Evolutionary conservation across 73 alveolate genomes (phyloP).

Genomic region (Stentor roeselii): DNA sequence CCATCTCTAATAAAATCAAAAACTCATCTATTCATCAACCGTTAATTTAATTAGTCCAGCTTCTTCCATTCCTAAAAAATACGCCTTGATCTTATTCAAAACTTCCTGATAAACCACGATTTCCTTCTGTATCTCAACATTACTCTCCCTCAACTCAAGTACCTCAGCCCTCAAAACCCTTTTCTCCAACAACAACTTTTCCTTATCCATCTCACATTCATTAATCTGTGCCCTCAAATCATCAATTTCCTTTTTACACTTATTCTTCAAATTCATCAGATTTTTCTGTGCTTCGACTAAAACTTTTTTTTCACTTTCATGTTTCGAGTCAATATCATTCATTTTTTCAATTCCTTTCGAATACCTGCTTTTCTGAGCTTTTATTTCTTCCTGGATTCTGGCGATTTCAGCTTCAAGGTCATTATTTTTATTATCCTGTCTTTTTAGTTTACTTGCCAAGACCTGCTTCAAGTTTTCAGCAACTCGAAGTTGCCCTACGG

Average conservation of each 20-base stretch:
- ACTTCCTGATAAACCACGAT: neutral
- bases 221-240: neutral
- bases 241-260: neutral
- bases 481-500: neutral
- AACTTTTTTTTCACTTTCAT: neutral
- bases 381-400: neutral
- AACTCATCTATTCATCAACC: no score
- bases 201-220: neutral
- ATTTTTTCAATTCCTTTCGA: neutral
- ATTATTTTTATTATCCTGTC: neutral
- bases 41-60: neutral
- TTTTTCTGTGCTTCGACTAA: neutral
- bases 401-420: neutral
- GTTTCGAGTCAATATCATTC: neutral
- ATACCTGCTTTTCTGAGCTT: neutral
- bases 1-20: no score
- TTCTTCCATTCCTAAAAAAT: neutral
- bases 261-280: neutral
- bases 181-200: neutral
- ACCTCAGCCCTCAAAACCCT: neutral
- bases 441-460: neutral
- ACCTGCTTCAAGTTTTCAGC: neutral
- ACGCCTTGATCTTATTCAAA: neutral
- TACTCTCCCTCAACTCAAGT: neutral
- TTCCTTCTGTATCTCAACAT: neutral